Conservation (phyloP, 169 alveolate genomes). For the Eimeria acervulina region DNA sequence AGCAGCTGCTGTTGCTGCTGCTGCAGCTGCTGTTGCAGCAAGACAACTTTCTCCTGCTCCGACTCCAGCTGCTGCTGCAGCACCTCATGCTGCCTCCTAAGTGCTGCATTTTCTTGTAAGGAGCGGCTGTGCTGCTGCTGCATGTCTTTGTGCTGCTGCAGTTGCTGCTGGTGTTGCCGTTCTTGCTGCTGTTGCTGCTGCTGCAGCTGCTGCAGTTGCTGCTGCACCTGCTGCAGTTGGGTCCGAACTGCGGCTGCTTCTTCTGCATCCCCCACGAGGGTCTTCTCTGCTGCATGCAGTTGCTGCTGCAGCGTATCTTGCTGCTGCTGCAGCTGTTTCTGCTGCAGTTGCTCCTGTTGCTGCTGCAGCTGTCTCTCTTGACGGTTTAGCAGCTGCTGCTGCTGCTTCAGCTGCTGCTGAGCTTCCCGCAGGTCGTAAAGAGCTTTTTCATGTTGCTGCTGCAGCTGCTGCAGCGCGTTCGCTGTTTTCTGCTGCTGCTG, state of each 20-base stretch:
- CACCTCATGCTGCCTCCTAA: conserved; percentile 38
- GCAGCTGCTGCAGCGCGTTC: conserved; percentile 60
- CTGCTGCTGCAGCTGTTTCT: conserved; percentile 15
- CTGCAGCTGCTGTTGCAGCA: conserved; percentile 66
- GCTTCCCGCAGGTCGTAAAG: conserved; percentile 18
- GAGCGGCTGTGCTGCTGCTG: conserved; percentile 64
- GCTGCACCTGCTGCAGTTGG: conserved; percentile 61
- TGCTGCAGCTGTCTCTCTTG: conserved; percentile 70
- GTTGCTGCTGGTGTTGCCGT: conserved; percentile 57
- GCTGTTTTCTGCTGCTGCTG: conserved; percentile 59
- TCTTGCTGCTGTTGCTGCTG: conserved; percentile 38
- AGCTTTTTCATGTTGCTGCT: conserved; percentile 55
- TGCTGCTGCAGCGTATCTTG: conserved; percentile 57
- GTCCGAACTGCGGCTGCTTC: conserved; percentile 40
- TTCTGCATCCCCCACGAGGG: background rate
- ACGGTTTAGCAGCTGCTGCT: conserved; percentile 7
- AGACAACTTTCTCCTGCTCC: background rate
- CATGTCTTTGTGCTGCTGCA: conserved; percentile 41
- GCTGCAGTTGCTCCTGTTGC: conserved; percentile 56
- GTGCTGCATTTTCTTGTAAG: conserved; percentile 30
- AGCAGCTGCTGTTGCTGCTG: conserved; percentile 53
- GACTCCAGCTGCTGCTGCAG: conserved; percentile 70
- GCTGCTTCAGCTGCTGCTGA: conserved; percentile 62
- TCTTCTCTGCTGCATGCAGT: conserved; percentile 62
- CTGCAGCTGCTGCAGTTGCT: conserved; percentile 72